Conservation (phyloP, 352 stramenopile genomes). For the Globisporangium barbulae region DNA sequence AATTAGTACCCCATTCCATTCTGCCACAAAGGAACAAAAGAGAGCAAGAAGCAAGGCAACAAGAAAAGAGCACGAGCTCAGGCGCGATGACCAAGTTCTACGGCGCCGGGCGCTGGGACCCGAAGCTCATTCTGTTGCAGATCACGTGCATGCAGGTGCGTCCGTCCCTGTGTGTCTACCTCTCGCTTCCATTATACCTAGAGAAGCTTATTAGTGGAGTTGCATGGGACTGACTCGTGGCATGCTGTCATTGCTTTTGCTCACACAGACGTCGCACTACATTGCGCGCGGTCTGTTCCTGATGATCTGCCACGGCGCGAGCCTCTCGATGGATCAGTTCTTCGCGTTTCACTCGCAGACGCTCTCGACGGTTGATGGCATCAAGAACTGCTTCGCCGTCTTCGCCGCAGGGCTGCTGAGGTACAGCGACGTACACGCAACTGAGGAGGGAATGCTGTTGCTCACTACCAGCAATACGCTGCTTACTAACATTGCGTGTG, state of each 20-base stretch:
- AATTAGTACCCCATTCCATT: background rate
- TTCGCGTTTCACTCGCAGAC: slow-evolving; percentile 84
- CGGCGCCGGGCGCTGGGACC: slow-evolving; percentile 69
- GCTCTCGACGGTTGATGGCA: slow-evolving; percentile 65
- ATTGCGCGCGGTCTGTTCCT: slow-evolving; percentile 68
- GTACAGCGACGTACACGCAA: slow-evolving; percentile 7
- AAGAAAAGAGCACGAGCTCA: slow-evolving; percentile 4
- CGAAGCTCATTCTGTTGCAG: slow-evolving; percentile 86
- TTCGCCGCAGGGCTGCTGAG: slow-evolving; percentile 51
- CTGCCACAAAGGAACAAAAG: background rate
- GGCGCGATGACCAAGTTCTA: slow-evolving; percentile 82
- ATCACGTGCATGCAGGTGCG: slow-evolving; percentile 85
- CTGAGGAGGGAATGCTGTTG: background rate
- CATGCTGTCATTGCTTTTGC: background rate
- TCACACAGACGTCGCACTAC: slow-evolving; percentile 73
- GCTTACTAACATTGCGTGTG: slow-evolving; percentile 4
- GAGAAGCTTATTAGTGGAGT: background rate
- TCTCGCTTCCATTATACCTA: background rate
- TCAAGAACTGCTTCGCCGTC: slow-evolving; percentile 81
- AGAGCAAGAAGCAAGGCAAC: background rate
- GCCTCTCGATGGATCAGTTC: slow-evolving; percentile 76
- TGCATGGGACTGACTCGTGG: slow-evolving; percentile 6
- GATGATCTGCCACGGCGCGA: slow-evolving; percentile 65
- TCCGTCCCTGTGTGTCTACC: background rate
- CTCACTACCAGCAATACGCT: background rate